Percentiles rank a stretch among this genome's conserved stretches.
These are phyloP conservation scores for Phytophthora megakarya DNA, from an alignment of 352 stramenopile species.

Conservation along the genomic window DNA sequence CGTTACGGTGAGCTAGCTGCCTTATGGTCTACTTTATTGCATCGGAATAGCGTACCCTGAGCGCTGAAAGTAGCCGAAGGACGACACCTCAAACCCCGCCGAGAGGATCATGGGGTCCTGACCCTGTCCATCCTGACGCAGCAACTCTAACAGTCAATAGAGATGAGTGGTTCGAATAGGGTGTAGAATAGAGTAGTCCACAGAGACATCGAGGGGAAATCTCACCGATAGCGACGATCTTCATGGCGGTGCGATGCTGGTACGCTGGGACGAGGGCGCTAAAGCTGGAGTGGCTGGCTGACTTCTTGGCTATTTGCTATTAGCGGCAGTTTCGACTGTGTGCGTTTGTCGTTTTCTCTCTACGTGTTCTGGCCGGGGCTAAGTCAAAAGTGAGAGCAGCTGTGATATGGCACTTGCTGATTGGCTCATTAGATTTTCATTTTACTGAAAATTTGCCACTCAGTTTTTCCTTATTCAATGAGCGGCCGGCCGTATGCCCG, in stretches of 20 bases:
- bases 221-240: slow-evolving; percentile 87
- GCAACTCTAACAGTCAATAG: slow-evolving; percentile 48
- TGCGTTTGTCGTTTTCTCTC: slow-evolving; percentile 32
- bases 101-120: slow-evolving; percentile 73
- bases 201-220: slow-evolving; percentile 1
- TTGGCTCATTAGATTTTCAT: slow-evolving; percentile 20
- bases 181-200: neutral
- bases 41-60: slow-evolving; percentile 57
- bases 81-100: slow-evolving; percentile 74
- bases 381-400: slow-evolving; percentile 7
- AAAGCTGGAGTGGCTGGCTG: neutral
- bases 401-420: slow-evolving; percentile 23
- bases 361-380: slow-evolving; percentile 23
- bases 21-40: neutral
- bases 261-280: neutral
- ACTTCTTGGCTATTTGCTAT: slow-evolving; percentile 20
- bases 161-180: too few relatives aligned
- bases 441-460: slow-evolving; percentile 18
- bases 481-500: slow-evolving; percentile 76
- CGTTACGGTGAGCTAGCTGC: neutral
- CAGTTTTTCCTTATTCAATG: slow-evolving; percentile 41
- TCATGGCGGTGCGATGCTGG: slow-evolving; percentile 49
- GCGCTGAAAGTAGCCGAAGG: slow-evolving; percentile 88
- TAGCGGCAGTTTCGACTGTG: slow-evolving; percentile 36
- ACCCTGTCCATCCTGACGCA: slow-evolving; percentile 65